Base-by-base conservation (phyloP, 2,329 filamentous ascomycete genomes). In the Lachnellula hyalina region DNA sequence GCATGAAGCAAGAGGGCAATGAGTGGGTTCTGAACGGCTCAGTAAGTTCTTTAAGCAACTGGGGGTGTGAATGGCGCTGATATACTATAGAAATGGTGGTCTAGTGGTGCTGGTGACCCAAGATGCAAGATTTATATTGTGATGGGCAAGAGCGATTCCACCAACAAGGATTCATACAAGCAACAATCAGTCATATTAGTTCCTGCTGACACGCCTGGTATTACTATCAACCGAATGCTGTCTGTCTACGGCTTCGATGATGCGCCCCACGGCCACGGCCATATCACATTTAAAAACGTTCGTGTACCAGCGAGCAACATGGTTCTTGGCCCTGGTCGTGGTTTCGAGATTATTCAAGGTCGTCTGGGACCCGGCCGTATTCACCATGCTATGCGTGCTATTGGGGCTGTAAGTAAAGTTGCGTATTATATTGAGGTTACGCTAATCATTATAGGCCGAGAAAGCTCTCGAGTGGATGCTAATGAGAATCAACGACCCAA, bases 311-410 rank as follows among this genome's bases (percentile, higher is more conserved):
- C 79, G 34, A 76, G 77, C 66, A 94, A 89, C 75, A 86, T 99
- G 68, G 88, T 97, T 11, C 86, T 99, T 3, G 93, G 94, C 57
- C 90, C 94, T 71, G 94, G 94, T 61, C 85, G 90, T 60, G 94
- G 94, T 19, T 99, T 99, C 72, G 94, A 99, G 74, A 96, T 99
- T 69, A 96, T 99, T 69, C 94, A 99, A 72, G 94, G 94, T 55
- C 90, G 94, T 64, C 86, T 99, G 23, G 94, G 94, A 1, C 94
- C 94, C 1, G 94, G 94, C 35, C 89, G 94, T 55, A 97, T 99
- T 70, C 94, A 99, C 76, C 94, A 99, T 75, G 90, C 91, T 57
- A 99, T 99, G 94, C 86, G 94, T 61, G 86, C 85, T 57, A 94
- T 99, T 69, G 94, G 94, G 51, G 87, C 90, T 51, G 84, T 84